phyloP scores from a whole-genome alignment of 495 filamentous ascomycete species.

The Parathielavia appendiculata region DNA sequence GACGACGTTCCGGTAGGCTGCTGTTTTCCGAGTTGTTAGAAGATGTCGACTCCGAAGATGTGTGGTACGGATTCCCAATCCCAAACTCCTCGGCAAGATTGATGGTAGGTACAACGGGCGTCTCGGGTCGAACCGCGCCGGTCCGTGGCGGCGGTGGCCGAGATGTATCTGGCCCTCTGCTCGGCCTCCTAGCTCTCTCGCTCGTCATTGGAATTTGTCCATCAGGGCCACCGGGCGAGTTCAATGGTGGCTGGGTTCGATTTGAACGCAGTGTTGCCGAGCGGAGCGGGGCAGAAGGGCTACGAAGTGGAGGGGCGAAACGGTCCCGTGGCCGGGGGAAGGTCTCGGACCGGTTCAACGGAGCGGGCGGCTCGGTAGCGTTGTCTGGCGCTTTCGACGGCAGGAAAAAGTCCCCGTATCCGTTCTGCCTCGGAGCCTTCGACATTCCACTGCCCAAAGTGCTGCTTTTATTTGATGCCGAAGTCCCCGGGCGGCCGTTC shows the following conservation, averaged over 20 bases:
- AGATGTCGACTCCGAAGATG: constrained; percentile 58
- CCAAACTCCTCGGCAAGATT: constrained; percentile 51
- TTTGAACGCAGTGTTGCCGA: constrained; percentile 29
- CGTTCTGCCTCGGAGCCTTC: constrained; percentile 41
- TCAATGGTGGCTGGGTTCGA: constrained; percentile 33
- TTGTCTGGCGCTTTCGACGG: constrained; percentile 31
- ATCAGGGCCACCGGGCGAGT: constrained; percentile 20
- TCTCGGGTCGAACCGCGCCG: constrained; percentile 35
- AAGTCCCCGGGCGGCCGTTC: constrained; percentile 36
- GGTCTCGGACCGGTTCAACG: constrained; percentile 50
- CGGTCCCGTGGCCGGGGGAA: constrained; percentile 44
- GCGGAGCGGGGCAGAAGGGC: constrained; percentile 42
- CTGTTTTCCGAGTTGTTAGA: constrained; percentile 64
- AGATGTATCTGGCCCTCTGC: constrained; percentile 45
- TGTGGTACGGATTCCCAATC: constrained; percentile 54
- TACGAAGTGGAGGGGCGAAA: constrained; percentile 37
- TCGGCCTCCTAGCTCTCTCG: constrained; percentile 38
- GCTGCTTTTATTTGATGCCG: constrained; percentile 40
- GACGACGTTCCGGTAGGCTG: constrained; percentile 37
- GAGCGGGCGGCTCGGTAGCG: constrained; percentile 34
- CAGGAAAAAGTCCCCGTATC: constrained; percentile 47
- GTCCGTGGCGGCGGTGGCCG: constrained; percentile 47
- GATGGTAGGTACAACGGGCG: constrained; percentile 36
- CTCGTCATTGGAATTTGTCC: constrained; percentile 19
- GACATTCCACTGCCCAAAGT: constrained; percentile 36